Conservation (phyloP, 768 basidiomycete genomes). For the Mycena vitilis region DNA sequence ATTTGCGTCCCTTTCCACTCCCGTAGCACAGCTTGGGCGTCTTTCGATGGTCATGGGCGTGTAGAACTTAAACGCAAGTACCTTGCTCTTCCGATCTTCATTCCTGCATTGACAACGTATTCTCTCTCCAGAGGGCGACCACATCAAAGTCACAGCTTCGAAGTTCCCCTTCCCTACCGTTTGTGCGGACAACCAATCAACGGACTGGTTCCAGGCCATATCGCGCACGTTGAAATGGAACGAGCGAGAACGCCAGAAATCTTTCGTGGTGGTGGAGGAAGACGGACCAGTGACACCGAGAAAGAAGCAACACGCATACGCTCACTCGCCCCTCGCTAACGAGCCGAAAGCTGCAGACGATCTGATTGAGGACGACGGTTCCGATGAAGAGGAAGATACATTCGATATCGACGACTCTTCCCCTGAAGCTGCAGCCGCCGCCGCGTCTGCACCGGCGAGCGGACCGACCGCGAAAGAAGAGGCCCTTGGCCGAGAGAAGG, state of each 20-base stretch:
- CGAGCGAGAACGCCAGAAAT: conserved; percentile 97
- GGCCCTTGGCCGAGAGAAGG: conserved; percentile 43
- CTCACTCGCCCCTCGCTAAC: conserved; percentile 28
- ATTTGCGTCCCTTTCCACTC: conserved; percentile 99
- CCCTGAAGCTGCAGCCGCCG: conserved; percentile 55
- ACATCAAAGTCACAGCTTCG: conserved; percentile 97
- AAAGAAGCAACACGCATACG: conserved; percentile 39
- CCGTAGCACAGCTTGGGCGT: conserved; percentile 97
- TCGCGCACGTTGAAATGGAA: conserved; percentile 99
- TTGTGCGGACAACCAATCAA: conserved; percentile 97
- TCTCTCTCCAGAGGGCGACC: conserved; percentile 87
- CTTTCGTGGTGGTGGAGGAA: conserved; percentile 98
- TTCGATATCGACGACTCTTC: conserved; percentile 98
- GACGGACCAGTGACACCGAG: conserved; percentile 61
- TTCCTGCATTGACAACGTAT: conserved; percentile 14
- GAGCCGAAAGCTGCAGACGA: conserved; percentile 45
- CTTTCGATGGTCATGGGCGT: conserved; percentile 96
- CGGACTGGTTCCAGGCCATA: conserved; percentile 99
- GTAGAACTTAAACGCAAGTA: conserved; percentile 94
- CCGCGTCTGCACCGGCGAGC: conserved; percentile 21
- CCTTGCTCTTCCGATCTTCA: not conserved
- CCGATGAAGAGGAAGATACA: conserved; percentile 66
- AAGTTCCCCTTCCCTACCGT: conserved; percentile 99
- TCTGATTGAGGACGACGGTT: conserved; percentile 56
- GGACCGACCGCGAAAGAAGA: conserved; percentile 37